A percentile compares a stretch with the other conserved stretches of the same genome.
Evolutionary conservation across 106 monocot genomes (phyloP).

Genomic region (Cymbidium sinense): DNA sequence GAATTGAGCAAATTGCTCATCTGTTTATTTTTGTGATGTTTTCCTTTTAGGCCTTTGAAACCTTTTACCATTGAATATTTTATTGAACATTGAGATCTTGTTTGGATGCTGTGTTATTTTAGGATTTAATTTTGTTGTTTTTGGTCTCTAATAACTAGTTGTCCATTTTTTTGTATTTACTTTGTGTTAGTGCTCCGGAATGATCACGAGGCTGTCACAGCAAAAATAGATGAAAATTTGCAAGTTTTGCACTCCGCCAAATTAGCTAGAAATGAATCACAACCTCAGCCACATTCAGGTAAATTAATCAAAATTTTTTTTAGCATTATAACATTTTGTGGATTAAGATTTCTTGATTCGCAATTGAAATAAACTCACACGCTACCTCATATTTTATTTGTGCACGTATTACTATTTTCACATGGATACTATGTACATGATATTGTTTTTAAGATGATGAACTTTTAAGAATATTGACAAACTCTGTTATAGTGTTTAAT

Average conservation of each 20-base stretch:
- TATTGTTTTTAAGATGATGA: background rate
- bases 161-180: background rate
- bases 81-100: too few relatives aligned
- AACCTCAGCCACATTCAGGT: conserved; percentile 17
- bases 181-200: conserved; percentile 28
- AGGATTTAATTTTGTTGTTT: background rate
- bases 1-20: background rate
- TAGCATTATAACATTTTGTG: background rate
- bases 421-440: background rate
- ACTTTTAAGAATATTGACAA: background rate
- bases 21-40: background rate
- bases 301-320: background rate
- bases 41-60: background rate
- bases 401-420: background rate
- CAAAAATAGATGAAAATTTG: conserved; percentile 46
- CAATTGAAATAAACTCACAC: background rate
- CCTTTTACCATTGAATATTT: background rate
- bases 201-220: conserved; percentile 43
- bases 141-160: background rate
- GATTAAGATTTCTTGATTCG: background rate
- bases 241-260: conserved; percentile 44
- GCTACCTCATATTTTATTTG: background rate
- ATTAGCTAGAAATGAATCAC: conserved; percentile 13
- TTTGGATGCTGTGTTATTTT: background rate
- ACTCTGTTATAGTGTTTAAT: background rate